A percentile compares a stretch with the other conserved stretches of the same genome.
These are phyloP conservation scores for Colletotrichum sansevieriae DNA, from an alignment of 2,329 filamentous ascomycete species.

Conservation along the genomic window DNA sequence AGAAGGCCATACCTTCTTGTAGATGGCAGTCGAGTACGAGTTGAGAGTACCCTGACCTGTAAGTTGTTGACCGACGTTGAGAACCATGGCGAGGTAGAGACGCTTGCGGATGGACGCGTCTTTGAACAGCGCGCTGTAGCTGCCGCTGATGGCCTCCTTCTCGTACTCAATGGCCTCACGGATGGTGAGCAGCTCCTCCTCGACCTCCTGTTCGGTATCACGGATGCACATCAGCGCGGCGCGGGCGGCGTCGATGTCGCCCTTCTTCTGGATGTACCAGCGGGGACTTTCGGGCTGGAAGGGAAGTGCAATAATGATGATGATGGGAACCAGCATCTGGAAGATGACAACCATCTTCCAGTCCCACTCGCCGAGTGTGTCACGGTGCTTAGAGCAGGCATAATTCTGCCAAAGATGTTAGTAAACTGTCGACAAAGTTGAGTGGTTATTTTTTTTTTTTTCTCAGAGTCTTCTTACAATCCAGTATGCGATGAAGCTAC, in stretches of 20 bases:
- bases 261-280: slow-evolving; percentile 74
- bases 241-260: slow-evolving; percentile 72
- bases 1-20: slow-evolving; percentile 76
- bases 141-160: slow-evolving; percentile 73
- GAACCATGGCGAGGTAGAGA: slow-evolving; percentile 72
- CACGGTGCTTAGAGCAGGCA: slow-evolving; percentile 68
- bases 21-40: slow-evolving; percentile 80
- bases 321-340: slow-evolving; percentile 74
- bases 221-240: slow-evolving; percentile 70
- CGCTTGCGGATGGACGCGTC: slow-evolving; percentile 77
- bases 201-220: slow-evolving; percentile 73
- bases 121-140: slow-evolving; percentile 77
- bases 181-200: slow-evolving; percentile 74
- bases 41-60: slow-evolving; percentile 81
- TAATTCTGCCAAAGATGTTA: slow-evolving; percentile 51
- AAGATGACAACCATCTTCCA: slow-evolving; percentile 81
- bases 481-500: slow-evolving; percentile 65
- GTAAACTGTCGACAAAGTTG: background rate
- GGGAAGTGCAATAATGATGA: slow-evolving; percentile 73
- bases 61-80: slow-evolving; percentile 80
- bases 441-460: background rate
- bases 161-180: slow-evolving; percentile 79
- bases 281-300: slow-evolving; percentile 77
- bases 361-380: slow-evolving; percentile 75
- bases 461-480: slow-evolving; percentile 50